Base-by-base conservation (phyloP, 176 grass and related monocot genomes). In the Saccharum spontaneum region DNA sequence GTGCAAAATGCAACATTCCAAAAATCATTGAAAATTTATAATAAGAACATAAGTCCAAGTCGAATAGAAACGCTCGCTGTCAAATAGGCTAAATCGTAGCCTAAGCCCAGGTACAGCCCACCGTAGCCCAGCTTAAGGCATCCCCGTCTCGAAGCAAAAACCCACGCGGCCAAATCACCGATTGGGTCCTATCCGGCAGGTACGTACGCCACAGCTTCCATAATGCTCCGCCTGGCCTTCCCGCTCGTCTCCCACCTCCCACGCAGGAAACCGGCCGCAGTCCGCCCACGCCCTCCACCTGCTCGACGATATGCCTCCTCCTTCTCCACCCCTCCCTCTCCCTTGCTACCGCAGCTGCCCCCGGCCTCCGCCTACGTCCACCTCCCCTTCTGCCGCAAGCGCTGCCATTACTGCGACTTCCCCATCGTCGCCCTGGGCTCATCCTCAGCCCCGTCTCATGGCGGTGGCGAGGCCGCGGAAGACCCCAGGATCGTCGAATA, bases 391-490 rank as follows among this genome's bases (percentile, higher is more conserved):
- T 94, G 92, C 84, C 92, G 92, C 84, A 94, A 93, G 76, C 92
- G 95, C 18, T 98, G 95, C 87, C 85, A 91, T 80, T 98, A 98
- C 75, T 94, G 95, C 73, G 95, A 98, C 82, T 98, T 98, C 76
- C 92, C 95, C 69, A 90, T 98, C 86, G 57, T 94, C 18, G 90
- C 90, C 6, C 92, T 98, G 43, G 95, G 95, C 79, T 88, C 92
- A 31, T 86, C 89, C 22, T 57, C 75, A 1, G 3, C 75, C 22
- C 11, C 73, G 0, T 43, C 67, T 6, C 67, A 1, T 10, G 59
- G 49, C 38, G 74, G 24, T 13, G 70, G 40, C 17, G 71, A 75
- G 30, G 78, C 43, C 23, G 87, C 81, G 15, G 85, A 87, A 13
- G 95, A 98, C 87, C 92, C 95, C 0, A 71, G 90, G 78, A 94